Evolutionary conservation across 768 basidiomycete species (phyloP).

Genomic region (Fistulinella prunicolor): DNA sequence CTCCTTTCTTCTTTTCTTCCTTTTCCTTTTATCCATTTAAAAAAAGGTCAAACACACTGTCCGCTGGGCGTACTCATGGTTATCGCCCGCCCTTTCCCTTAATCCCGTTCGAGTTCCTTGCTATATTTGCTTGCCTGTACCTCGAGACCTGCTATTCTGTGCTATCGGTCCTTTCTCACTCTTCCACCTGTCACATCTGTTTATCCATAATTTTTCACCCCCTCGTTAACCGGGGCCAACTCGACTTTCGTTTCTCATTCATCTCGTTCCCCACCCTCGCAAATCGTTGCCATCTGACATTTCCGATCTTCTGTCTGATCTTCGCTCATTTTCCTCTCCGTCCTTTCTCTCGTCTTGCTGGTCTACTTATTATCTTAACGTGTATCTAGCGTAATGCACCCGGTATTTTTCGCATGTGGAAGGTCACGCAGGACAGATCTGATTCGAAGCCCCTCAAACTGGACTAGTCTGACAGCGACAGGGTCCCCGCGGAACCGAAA

Average conservation of each 20-base stretch:
- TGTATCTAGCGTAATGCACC: conserved; percentile 29
- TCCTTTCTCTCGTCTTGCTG: background rate
- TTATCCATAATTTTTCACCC: conserved; percentile 18
- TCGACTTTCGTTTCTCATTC: conserved; percentile 2
- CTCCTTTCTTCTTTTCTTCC: background rate
- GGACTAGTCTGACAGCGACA: background rate
- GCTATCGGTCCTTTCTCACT: conserved; percentile 11
- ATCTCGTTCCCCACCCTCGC: background rate
- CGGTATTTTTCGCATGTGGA: conserved; percentile 4
- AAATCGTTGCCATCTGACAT: background rate
- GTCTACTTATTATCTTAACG: conserved; percentile 17
- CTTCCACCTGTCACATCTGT: conserved; percentile 8
- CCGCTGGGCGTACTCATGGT: background rate
- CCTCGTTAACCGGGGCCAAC: background rate
- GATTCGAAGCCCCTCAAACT: too few species aligned
- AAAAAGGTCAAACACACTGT: conserved; percentile 9
- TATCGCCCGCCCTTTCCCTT: too few species aligned
- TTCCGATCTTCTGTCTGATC: background rate
- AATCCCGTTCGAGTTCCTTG: background rate
- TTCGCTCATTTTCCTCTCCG: background rate
- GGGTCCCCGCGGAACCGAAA: background rate
- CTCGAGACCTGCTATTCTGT: conserved; percentile 10
- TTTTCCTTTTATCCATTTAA: background rate
- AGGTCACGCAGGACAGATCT: too few species aligned
- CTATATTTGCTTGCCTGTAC: conserved; percentile 8